A percentile compares a stretch with the other conserved stretches of the same genome.
Conservation (phyloP, 495 filamentous ascomycete species). For the Trichoderma parareesei region DNA sequence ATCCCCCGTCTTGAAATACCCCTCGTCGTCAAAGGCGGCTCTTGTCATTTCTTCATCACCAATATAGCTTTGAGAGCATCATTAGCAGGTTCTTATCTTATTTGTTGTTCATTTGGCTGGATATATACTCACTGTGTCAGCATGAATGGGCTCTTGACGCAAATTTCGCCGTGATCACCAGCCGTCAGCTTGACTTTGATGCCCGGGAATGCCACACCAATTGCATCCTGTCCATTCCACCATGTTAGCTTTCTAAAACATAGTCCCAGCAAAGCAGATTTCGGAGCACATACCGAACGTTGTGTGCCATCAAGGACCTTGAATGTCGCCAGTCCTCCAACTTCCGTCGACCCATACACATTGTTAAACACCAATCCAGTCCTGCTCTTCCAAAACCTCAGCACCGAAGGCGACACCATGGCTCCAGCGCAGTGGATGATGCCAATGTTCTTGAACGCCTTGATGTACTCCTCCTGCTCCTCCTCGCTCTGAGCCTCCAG, state of each 20-base stretch:
- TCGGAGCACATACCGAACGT: background rate
- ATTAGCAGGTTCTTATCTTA: background rate
- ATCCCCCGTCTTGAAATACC: constrained; percentile 1
- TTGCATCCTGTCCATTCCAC: background rate
- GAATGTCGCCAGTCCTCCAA: background rate
- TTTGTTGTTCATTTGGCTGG: too few relatives aligned
- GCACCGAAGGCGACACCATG: background rate
- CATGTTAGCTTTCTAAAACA: background rate
- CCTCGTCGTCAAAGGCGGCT: background rate
- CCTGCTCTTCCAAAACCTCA: constrained; percentile 3
- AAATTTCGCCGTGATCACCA: background rate
- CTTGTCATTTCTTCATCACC: background rate
- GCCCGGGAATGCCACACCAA: background rate
- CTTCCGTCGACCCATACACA: background rate
- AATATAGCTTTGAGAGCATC: background rate
- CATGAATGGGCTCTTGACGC: constrained; percentile 5
- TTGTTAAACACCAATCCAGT: constrained; percentile 1
- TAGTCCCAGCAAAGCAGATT: background rate
- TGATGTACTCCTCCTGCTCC: constrained; percentile 6
- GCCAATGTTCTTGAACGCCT: background rate
- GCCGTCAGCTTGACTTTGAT: background rate
- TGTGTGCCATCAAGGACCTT: background rate
- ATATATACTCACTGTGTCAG: background rate
- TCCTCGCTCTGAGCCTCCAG: background rate
- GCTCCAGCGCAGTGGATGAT: constrained; percentile 1